Percentiles rank a stretch among this genome's conserved stretches.
Conservation (phyloP, 148 eudicot species). For the Vaccinium vitisidaea region DNA sequence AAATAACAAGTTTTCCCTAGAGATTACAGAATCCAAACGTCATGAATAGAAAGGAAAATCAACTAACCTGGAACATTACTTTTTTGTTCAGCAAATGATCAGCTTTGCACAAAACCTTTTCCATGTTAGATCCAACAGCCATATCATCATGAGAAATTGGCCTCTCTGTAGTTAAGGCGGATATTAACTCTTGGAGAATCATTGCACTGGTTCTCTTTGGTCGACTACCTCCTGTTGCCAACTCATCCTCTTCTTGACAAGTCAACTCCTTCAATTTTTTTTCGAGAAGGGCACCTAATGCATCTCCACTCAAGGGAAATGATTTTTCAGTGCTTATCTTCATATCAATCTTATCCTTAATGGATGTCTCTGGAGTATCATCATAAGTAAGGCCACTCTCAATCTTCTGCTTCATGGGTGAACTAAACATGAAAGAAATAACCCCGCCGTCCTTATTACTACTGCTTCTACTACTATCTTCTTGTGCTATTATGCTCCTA, state of each 20-base stretch:
- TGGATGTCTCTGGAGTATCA: conserved; percentile 15
- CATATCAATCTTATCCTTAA: conserved; percentile 24
- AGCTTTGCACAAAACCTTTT: conserved; percentile 11
- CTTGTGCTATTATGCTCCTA: conserved; percentile 23
- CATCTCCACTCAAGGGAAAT: conserved; percentile 48
- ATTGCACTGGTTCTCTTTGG: conserved; percentile 64
- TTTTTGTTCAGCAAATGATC: conserved; percentile 14
- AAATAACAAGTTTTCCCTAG: not conserved
- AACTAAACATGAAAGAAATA: conserved; percentile 49
- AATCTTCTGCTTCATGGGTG: conserved; percentile 45
- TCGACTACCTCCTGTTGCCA: conserved; percentile 32
- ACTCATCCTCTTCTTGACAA: conserved; percentile 66
- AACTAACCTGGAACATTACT: conserved; percentile 27
- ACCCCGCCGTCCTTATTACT: conserved; percentile 32
- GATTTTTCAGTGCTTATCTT: conserved; percentile 32
- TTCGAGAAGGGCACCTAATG: conserved; percentile 66
- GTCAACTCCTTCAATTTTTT: conserved; percentile 76
- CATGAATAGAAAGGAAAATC: not conserved
- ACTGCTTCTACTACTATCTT: conserved; percentile 25
- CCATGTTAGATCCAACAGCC: conserved; percentile 23
- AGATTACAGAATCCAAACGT: not conserved
- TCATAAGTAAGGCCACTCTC: conserved; percentile 17
- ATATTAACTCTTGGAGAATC: conserved; percentile 87
- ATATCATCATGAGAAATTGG: conserved; percentile 32
- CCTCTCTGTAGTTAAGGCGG: conserved; percentile 66